phyloP scores from a whole-genome alignment of 345 rosid species.

The Arabidopsis arenosa region DNA sequence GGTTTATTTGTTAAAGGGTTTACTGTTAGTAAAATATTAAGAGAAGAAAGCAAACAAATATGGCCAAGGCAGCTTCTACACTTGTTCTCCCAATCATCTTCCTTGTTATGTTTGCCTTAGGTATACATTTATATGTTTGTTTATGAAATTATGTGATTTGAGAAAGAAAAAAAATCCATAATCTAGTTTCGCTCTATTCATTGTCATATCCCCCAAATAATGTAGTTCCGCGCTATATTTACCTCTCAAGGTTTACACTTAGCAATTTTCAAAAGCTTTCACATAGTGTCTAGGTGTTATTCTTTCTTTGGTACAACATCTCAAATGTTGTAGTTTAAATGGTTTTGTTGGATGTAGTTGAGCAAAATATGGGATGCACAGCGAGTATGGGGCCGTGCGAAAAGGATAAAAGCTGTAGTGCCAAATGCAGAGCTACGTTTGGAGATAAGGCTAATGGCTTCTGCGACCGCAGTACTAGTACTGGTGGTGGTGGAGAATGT shows the following conservation, averaged over 20 bases:
- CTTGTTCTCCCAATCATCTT: background rate
- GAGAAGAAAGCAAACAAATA: background rate
- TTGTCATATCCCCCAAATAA: background rate
- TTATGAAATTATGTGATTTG: too few relatives aligned
- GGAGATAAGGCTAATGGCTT: background rate
- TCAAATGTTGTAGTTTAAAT: background rate
- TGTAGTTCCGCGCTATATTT: background rate
- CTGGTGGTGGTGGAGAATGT: background rate
- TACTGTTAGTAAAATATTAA: background rate
- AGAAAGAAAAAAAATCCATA: too few relatives aligned
- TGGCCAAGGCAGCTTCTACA: background rate
- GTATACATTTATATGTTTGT: background rate
- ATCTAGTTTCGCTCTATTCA: background rate
- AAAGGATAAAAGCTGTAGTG: background rate
- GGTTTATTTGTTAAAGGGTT: background rate
- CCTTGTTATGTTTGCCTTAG: conserved; percentile 11
- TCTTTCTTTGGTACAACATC: background rate
- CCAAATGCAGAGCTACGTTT: background rate
- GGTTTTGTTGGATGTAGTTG: background rate
- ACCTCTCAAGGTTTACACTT: background rate
- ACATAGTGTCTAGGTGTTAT: background rate
- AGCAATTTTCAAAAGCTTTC: background rate
- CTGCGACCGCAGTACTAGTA: background rate
- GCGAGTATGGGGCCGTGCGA: background rate
- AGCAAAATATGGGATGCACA: background rate